Base-by-base conservation (phyloP, 352 stramenopile species). In the Pythium utonaiense region DNA sequence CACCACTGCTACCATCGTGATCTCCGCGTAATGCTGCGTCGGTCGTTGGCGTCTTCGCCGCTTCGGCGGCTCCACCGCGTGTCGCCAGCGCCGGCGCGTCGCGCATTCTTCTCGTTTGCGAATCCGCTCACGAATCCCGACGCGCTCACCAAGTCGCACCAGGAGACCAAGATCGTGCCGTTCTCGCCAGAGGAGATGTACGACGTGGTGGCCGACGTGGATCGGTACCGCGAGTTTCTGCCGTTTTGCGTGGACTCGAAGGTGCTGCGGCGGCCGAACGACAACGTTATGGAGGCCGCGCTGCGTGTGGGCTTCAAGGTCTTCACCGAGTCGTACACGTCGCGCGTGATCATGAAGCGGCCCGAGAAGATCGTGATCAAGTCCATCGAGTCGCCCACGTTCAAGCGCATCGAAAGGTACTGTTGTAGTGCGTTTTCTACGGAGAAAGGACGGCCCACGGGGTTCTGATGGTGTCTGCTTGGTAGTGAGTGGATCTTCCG, bases 341-440 rank as follows among this genome's bases (percentile, higher is more conserved):
- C 84, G 30, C 77, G 82, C 41, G 82, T 90, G 31, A 75, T 88
- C 62, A 91, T 91, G 79, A 86, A 89, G 52, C 60, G 77, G 69
- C 84, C 84, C 6, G 71, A 84, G 51, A 90, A 89, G 50, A 81
- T 93, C 54, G 73, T 73, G 42, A 78, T 78, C 56, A 89, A 86
- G 54, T 79, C 84, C 16, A 89, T 93, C 38, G 78, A 93, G 41
- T 93, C 84, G 25, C 84, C 84, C 10, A 93, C 82, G 28, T 93
- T 93, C 61, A 93, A 93, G 67, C 80, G 80, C 48, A 91, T 93
- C 61, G 84, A 93, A 40, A 93, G 81, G 83, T 93, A 50, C 1
- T 63, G 25, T 61, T 30, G 0, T 51, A 57, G 45, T n/a, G n/a
- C n/a, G n/a, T n/a, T n/a, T n/a, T n/a, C n/a, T n/a, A n/a, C n/a